Evolutionary conservation across 164 flowering plant species (phyloP), one percentile per base, ranked within the genome.

Genomic region (Macadamia integrifolia): DNA sequence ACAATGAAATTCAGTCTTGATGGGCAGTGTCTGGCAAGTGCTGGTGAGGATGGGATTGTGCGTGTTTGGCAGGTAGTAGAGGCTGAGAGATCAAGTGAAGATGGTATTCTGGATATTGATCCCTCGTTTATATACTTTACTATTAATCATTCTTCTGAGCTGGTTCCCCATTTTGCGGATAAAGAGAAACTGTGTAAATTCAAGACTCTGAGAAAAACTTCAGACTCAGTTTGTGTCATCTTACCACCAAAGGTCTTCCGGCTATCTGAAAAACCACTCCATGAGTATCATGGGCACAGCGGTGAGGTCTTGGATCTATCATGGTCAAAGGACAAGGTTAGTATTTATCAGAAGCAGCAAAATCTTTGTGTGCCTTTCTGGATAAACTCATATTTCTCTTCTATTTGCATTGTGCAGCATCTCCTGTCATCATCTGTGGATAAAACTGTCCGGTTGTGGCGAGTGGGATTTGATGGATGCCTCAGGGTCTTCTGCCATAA

Each of bases 1-100:
- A 72, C 92, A 0, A 88, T 94, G 99, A 94, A 94, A 70, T 94
- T 94, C 72, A 94, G 98, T 79, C 88, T 77, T 49, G 93, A 94
- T 81, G 98, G 98, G 23, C 79, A 82, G 72, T 89, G 80, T 71
- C 77, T 94, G 65, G 98, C 98, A 12, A 92, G 86, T 74, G 99
- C 89, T 6, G 97, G 99, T 31, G 94, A 88, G 75, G 99, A 94
- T 79, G 79, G 87, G 42, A 58, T 94, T 66, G 91, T 94, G 42
- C 81, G 92, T 31, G 62, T 90, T 12, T 94, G 99, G 99, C 80
- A 82, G 71, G 93, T 94, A 60, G 72, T 86, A 67, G 94, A 88
- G 73, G 84, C 81, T 61, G 86, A 84, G 56, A 82, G 94, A 69
- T 80, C 84, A 17, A 78, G 74, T 62, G 86, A 80, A 30, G 52